Evolutionary conservation across 176 grass and related monocot species (phyloP).

Genomic region (Cenchrus purpureus): DNA sequence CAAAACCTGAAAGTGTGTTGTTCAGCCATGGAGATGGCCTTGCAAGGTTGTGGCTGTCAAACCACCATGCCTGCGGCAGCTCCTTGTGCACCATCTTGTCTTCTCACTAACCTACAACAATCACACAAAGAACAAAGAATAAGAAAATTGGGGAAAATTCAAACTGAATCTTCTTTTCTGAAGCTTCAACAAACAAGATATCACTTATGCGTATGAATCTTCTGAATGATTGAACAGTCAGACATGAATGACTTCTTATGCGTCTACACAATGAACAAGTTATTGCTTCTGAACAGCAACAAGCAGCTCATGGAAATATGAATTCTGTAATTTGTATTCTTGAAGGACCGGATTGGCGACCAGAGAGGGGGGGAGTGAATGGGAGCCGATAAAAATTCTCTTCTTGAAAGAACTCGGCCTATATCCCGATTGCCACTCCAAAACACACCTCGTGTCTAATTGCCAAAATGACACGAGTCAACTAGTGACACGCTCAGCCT

Average conservation of each 20-base stretch:
- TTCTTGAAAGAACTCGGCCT: too few species aligned
- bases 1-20: slow-evolving; percentile 65
- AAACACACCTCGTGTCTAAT: too few species aligned
- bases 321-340: neutral
- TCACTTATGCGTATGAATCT: neutral
- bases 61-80: slow-evolving; percentile 77
- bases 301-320: neutral
- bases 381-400: too few species aligned
- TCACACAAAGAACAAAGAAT: neutral
- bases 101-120: slow-evolving; percentile 32
- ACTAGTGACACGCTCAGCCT: too few species aligned
- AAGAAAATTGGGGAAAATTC: neutral
- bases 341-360: too few species aligned
- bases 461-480: too few species aligned
- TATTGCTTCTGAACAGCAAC: neutral
- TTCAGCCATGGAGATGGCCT: slow-evolving; percentile 66
- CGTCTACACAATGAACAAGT: neutral
- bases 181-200: neutral
- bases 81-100: slow-evolving; percentile 59
- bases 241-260: neutral
- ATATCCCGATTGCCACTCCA: too few species aligned
- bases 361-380: too few species aligned
- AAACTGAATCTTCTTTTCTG: neutral
- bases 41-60: slow-evolving; percentile 59
- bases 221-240: neutral